phyloP scores from a whole-genome alignment of 805 yeast species.

The Clavispora santaluciae region DNA sequence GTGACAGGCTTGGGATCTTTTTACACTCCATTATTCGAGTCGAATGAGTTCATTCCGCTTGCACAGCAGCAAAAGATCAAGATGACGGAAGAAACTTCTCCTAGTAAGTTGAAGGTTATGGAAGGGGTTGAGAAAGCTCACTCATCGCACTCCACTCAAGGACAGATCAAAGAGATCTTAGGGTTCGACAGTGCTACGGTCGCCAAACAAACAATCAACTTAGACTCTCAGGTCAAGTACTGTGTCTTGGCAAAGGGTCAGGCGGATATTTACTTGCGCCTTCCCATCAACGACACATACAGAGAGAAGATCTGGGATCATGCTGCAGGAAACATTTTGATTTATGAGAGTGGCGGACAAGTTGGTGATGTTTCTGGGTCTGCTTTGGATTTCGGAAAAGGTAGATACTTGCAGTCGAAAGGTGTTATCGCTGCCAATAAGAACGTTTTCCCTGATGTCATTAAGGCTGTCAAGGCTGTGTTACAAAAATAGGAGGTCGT shows the following conservation, averaged over 20 bases:
- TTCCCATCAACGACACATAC: slow-evolving; percentile 73
- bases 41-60: slow-evolving; percentile 31
- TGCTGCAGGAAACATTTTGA: slow-evolving; percentile 88
- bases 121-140: slow-evolving; percentile 97
- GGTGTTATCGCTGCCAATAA: slow-evolving; percentile 87
- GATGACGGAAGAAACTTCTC: slow-evolving; percentile 46
- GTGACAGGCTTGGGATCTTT: slow-evolving; percentile 64
- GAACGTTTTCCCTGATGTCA: slow-evolving; percentile 45
- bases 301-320: slow-evolving; percentile 98
- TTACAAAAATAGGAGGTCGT: slow-evolving; percentile 7
- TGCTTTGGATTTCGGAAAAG: slow-evolving; percentile 75
- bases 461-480: slow-evolving; percentile 40
- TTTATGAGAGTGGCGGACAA: slow-evolving; percentile 85
- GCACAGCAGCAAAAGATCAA: slow-evolving; percentile 34
- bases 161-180: slow-evolving; percentile 60
- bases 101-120: slow-evolving; percentile 58
- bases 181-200: slow-evolving; percentile 47
- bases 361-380: slow-evolving; percentile 83
- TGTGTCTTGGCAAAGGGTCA: slow-evolving; percentile 87
- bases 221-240: slow-evolving; percentile 96
- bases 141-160: slow-evolving; percentile 85
- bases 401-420: slow-evolving; percentile 74
- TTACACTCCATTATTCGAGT: slow-evolving; percentile 39
- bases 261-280: slow-evolving; percentile 86
- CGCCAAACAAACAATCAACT: slow-evolving; percentile 57